Conservation (phyloP, 2,329 filamentous ascomycete species). For the Emergomyces orientalis region DNA sequence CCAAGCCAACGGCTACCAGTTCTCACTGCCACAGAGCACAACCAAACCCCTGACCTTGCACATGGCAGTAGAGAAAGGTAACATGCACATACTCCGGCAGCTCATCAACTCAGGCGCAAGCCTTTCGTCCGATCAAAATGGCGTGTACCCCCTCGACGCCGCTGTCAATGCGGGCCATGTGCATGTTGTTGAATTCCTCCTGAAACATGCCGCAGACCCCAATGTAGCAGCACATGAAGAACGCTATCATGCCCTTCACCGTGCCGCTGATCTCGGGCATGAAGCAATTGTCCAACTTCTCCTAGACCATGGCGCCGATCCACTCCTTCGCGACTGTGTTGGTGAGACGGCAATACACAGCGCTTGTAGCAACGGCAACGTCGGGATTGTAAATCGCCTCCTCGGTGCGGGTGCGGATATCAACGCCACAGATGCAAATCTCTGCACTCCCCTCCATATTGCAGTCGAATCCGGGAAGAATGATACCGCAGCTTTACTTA, state of each 20-base stretch:
- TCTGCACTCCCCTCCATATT: neutral
- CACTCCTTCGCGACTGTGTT: neutral
- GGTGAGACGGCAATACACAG: neutral
- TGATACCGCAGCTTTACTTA: neutral
- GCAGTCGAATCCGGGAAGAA: neutral
- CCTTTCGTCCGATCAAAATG: neutral
- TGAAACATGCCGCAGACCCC: neutral
- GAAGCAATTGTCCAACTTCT: slow-evolving; percentile 1
- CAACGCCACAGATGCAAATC: neutral
- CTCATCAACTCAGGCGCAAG: neutral
- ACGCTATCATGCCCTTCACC: neutral
- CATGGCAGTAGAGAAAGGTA: neutral
- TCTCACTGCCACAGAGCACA: neutral
- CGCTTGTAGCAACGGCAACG: neutral
- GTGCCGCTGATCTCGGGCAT: neutral
- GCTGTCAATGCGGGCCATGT: neutral
- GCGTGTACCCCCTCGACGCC: neutral
- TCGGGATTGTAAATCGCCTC: neutral
- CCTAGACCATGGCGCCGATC: neutral
- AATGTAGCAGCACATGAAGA: neutral
- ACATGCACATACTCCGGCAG: neutral
- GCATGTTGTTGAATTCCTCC: neutral
- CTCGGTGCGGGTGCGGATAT: neutral
- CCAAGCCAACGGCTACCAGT: neutral
- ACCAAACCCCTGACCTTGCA: neutral